Evolutionary conservation across 768 basidiomycete species (phyloP).

Genomic region (Lyophyllum decastes): DNA sequence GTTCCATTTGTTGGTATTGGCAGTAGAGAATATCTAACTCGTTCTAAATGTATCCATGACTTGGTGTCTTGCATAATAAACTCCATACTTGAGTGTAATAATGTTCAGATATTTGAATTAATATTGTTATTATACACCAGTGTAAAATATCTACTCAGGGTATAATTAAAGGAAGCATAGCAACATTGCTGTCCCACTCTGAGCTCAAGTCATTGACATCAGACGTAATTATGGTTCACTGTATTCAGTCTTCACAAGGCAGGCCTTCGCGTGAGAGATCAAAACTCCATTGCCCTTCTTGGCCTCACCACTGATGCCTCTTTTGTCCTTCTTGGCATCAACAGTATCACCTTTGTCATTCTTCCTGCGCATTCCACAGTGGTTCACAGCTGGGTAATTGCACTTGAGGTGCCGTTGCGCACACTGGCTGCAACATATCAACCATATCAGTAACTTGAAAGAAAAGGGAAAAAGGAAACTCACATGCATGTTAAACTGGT

Average conservation of each 20-base stretch:
- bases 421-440: constrained; percentile 1
- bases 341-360: neutral
- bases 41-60: too few relatives aligned
- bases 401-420: constrained; percentile 2
- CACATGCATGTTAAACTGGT: constrained; percentile 50
- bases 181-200: neutral
- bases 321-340: too few relatives aligned
- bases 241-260: neutral
- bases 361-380: constrained; percentile 7
- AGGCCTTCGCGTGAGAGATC: too few relatives aligned
- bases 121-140: too few relatives aligned
- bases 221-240: neutral
- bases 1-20: too few relatives aligned
- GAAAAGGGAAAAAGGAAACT: constrained; percentile 22
- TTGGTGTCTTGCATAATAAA: too few relatives aligned
- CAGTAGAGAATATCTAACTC: too few relatives aligned
- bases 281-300: neutral
- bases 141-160: too few relatives aligned
- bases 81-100: too few relatives aligned
- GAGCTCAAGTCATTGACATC: neutral
- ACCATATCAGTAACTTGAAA: neutral
- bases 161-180: too few relatives aligned
- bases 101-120: too few relatives aligned
- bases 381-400: constrained; percentile 9
- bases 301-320: too few relatives aligned